These are phyloP conservation scores for Cladosporium halotolerans DNA, from an alignment of 2,329 filamentous ascomycete genomes.

Conservation along the genomic window DNA sequence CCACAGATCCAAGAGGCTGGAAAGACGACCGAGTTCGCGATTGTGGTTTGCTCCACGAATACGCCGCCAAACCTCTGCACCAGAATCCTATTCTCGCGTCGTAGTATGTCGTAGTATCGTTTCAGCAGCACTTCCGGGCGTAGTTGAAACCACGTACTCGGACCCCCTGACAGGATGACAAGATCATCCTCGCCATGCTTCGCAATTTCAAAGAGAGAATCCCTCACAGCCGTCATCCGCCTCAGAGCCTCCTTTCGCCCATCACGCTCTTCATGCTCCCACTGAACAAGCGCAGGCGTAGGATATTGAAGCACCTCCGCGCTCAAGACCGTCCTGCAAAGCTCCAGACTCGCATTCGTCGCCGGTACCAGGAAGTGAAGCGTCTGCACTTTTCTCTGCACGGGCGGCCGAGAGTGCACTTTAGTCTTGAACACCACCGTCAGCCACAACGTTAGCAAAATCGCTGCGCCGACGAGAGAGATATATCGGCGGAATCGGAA, in stretches of 20 bases:
- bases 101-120: conserved; percentile 51
- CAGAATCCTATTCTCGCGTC: conserved; percentile 38
- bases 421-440: background rate
- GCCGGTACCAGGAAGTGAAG: conserved; percentile 7
- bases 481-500: background rate
- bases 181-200: conserved; percentile 41
- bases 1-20: background rate
- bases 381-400: background rate
- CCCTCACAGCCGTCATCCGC: conserved; percentile 12
- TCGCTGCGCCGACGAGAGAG: background rate
- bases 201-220: conserved; percentile 13
- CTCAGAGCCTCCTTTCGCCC: background rate
- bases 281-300: conserved; percentile 13
- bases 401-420: too few species aligned
- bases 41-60: conserved; percentile 30
- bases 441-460: background rate
- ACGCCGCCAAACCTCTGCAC: conserved; percentile 24
- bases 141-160: conserved; percentile 58
- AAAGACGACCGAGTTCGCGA: conserved; percentile 1
- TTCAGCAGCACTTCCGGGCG: conserved; percentile 55
- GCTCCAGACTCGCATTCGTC: background rate
- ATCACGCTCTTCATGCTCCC: background rate
- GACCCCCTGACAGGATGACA: conserved; percentile 57
- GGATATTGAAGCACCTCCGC: conserved; percentile 14
- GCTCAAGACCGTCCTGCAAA: conserved; percentile 11